These are phyloP conservation scores for Chimonanthus salicifolius DNA, from an alignment of 164 flowering plant species.

Conservation along the genomic window DNA sequence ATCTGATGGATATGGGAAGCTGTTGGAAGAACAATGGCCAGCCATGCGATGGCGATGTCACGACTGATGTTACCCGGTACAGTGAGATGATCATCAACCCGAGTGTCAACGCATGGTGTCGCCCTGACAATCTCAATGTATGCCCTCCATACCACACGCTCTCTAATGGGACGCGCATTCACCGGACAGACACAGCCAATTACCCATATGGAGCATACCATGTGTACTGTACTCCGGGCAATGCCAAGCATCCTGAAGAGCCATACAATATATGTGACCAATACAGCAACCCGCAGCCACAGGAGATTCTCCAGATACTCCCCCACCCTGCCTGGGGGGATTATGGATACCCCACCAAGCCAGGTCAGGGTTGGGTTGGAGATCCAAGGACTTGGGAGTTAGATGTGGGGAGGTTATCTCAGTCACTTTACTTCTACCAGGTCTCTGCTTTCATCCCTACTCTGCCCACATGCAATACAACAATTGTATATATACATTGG, in stretches of 20 bases:
- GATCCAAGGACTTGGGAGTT: conserved; percentile 69
- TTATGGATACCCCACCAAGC: conserved; percentile 56
- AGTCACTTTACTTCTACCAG: conserved; percentile 63
- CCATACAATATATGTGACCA: conserved; percentile 54
- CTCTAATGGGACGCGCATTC: conserved; percentile 37
- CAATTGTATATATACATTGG: not conserved
- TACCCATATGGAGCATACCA: conserved; percentile 64
- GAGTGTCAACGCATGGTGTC: conserved; percentile 37
- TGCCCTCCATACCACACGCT: conserved; percentile 66
- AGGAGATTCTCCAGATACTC: conserved; percentile 60
- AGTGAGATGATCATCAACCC: conserved; percentile 76
- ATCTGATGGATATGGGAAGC: conserved; percentile 42
- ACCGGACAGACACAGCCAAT: conserved; percentile 38
- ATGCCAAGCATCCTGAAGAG: conserved; percentile 40
- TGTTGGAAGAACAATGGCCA: conserved; percentile 47
- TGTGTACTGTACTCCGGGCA: conserved; percentile 55
- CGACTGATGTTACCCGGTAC: conserved; percentile 57
- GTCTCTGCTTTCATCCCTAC: conserved; percentile 9
- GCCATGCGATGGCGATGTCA: conserved; percentile 58
- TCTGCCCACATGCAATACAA: not conserved
- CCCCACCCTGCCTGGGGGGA: conserved; percentile 75
- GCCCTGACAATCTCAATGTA: conserved; percentile 17
- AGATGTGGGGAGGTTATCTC: conserved; percentile 60
- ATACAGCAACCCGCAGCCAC: conserved; percentile 70
- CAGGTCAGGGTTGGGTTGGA: conserved; percentile 74